Base-by-base conservation (phyloP, 352 stramenopile genomes). In the Phytophthora parvispora region DNA sequence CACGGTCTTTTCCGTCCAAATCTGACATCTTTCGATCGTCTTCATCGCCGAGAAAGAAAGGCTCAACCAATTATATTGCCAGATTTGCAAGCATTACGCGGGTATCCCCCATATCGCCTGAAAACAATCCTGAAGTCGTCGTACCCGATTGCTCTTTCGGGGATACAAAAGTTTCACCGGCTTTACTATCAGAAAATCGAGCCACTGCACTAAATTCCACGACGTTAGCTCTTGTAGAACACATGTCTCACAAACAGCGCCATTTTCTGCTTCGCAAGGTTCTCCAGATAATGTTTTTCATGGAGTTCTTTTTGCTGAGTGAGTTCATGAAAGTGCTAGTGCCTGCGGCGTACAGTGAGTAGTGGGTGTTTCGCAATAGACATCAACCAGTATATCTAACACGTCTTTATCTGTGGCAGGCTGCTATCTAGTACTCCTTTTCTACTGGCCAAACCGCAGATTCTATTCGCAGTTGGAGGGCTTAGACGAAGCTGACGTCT, bases 241-340 rank as follows among this genome's bases (percentile, higher is more conserved):
- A 47, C 7, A 59, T 64, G 24, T 47, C 51, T 6, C 7, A 29
- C 38, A 42, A 29, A 4, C 63, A 74, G 18, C 58, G 64, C 0
- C 36, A 47, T 18, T 3, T 63, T 6, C 55, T 78, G 1, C 36
- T 73, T 12, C 59, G 56, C 32, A 67, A 64, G 27, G 32, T 60
- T 48, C 74, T 81, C 6, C 51, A 72, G 24, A 60, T 79, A 13
- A 47, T 84, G 31, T 74, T 73, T 52, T 47, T 79, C 20, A 74
- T 49, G 7, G 73, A 84, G 32, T 81, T 80, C 42, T 32, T 80
- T 3, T 31, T 78, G 12, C 49, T 81, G 6, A 62, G 69, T 20
- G 60, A 81, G 31, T 77, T 72, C 28, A 57, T 72, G 25, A 71
- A 84, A 64, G 60, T 79, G 18, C 25, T 80, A 7, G 57, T 77